phyloP scores from a whole-genome alignment of 2,329 filamentous ascomycete species.

The Westerdykella ornata region DNA sequence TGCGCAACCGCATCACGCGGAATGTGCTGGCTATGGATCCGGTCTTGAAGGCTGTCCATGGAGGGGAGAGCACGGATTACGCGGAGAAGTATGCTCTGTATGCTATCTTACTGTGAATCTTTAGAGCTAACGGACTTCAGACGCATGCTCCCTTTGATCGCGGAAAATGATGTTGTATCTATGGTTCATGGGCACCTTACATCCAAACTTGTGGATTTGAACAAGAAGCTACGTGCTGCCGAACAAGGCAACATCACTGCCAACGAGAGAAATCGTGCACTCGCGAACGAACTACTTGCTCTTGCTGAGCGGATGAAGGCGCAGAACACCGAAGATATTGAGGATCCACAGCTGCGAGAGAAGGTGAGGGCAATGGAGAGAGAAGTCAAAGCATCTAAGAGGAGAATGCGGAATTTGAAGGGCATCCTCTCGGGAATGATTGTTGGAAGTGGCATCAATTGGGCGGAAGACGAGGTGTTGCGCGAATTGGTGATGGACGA shows the following conservation, averaged over 20 bases:
- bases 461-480: constrained; percentile 63
- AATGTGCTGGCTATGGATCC: constrained; percentile 66
- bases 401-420: constrained; percentile 82
- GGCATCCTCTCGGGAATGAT: constrained; percentile 48
- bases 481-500: constrained; percentile 67
- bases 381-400: constrained; percentile 79
- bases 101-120: not conserved
- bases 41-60: constrained; percentile 69
- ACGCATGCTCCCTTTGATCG: constrained; percentile 59
- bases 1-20: constrained; percentile 63
- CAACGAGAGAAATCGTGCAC: constrained; percentile 54
- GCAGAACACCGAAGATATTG: constrained; percentile 66
- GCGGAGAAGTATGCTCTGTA: constrained; percentile 57
- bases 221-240: constrained; percentile 49
- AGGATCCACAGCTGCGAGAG: constrained; percentile 43
- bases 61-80: constrained; percentile 55
- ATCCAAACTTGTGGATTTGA: constrained; percentile 46
- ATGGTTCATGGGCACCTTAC: constrained; percentile 56
- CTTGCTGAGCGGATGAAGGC: constrained; percentile 68
- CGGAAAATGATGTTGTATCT: constrained; percentile 61
- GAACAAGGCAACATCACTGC: constrained; percentile 54
- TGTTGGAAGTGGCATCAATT: constrained; percentile 75
- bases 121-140: constrained; percentile 37
- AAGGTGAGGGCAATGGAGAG: constrained; percentile 52
- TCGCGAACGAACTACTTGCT: constrained; percentile 61